These are phyloP conservation scores for Tricholoma bakamatsutake DNA, from an alignment of 768 basidiomycete genomes.

Conservation along the genomic window DNA sequence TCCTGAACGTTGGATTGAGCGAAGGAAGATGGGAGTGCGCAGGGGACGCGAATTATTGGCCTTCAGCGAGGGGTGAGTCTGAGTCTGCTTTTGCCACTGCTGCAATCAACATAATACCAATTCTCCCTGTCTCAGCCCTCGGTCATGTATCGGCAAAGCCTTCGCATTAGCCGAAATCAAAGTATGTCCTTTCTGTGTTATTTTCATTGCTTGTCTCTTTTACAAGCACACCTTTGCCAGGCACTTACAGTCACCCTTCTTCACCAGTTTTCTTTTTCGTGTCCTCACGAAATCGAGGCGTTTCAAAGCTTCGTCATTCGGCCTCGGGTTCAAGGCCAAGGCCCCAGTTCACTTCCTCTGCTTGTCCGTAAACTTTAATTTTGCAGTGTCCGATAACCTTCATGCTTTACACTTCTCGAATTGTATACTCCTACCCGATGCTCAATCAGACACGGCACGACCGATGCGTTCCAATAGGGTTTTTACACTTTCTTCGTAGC, in stretches of 20 bases:
- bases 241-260: conserved; percentile 43
- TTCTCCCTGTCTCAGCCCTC: conserved; percentile 34
- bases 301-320: conserved; percentile 66
- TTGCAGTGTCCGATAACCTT: neutral
- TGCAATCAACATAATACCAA: conserved; percentile 3
- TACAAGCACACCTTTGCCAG: conserved; percentile 11
- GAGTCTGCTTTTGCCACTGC: neutral
- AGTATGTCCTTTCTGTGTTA: conserved; percentile 24
- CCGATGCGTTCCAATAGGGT: neutral
- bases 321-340: conserved; percentile 48
- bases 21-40: conserved; percentile 22
- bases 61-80: conserved; percentile 51
- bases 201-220: neutral
- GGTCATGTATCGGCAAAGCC: conserved; percentile 53
- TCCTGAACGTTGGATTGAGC: conserved; percentile 58
- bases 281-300: conserved; percentile 46
- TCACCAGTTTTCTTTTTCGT: conserved; percentile 49
- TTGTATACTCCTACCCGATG: neutral
- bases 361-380: conserved; percentile 35
- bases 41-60: conserved; percentile 43
- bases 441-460: neutral
- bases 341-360: conserved; percentile 51
- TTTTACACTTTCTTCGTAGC: neutral
- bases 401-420: neutral
- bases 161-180: conserved; percentile 60